Base-by-base conservation (phyloP, 352 stramenopile genomes). In the Globisporangium perplexum region DNA sequence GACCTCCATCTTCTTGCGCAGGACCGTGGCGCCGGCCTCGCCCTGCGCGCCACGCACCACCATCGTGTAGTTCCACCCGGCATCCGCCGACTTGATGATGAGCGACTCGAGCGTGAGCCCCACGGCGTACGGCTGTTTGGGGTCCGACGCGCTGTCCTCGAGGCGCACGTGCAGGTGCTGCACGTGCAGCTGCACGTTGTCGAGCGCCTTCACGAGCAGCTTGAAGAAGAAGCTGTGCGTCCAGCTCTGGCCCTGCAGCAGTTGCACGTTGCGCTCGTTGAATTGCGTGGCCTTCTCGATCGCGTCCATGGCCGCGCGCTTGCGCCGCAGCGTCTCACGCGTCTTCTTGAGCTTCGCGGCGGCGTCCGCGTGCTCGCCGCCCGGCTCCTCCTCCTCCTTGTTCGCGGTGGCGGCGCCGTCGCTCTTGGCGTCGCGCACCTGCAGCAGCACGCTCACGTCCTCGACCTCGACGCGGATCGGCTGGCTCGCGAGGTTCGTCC, bases 101-200 rank as follows among this genome's bases (percentile, higher is more conserved):
- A 93, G 74, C 17, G 81, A 81, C 43, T 90, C 74, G 18, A 93
- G 69, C 48, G 83, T 93, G 35, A 91, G 56, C 1, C 83, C 83
- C 15, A 93, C 68, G 0, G 80, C 78, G 46, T 78, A 91, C 8
- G 78, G 70, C 2, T 58, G 62, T 11, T 23, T 44, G 0, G 68
- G 61, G 38, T 73, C 60, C n/a, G 78, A 90, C 14, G 83, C 64
- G 3, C 53, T 30, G 66, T 93, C 83, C 39, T 93, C 83, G 43
- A 93, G 58, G 0, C 83, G 64, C 41, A 91, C 22, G 55, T 93
- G 83, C 24, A 91, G 66, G 55, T 88, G 76, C 60, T 89, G 80
- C 26, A 93, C 68, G 18, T 88, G 74, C 2, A 93, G 60, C 49
- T 93, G 83, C 42, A 93, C 71, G n/a, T 93, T 93, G 63, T 93